These are phyloP conservation scores for apple (Malus domestica) DNA, from an alignment of 306 rosid genomes.

Conservation along the genomic window ASM211411v1 NC_041789.1:22030001-22030500, in stretches of 20 bases:
- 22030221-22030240: background rate
- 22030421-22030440: background rate
- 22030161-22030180: too few relatives aligned
- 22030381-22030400: background rate
- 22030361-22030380: background rate
- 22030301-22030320: background rate
- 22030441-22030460: background rate
- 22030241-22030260: background rate
- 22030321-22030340: slow-evolving; percentile 9
- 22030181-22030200: background rate
- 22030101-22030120: background rate
- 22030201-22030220: background rate
- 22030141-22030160: background rate
- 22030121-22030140: background rate
- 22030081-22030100: too few relatives aligned
- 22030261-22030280: slow-evolving; percentile 1
- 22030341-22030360: slow-evolving; percentile 6
- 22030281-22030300: slow-evolving; percentile 8
- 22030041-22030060: background rate
- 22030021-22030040: background rate
- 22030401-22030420: background rate
- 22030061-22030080: background rate
- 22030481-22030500: slow-evolving; percentile 37
- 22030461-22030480: background rate
- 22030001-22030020: background rate